Base-by-base conservation (phyloP, 2,329 filamentous ascomycete species). In the Fusarium guadeloupense region DNA sequence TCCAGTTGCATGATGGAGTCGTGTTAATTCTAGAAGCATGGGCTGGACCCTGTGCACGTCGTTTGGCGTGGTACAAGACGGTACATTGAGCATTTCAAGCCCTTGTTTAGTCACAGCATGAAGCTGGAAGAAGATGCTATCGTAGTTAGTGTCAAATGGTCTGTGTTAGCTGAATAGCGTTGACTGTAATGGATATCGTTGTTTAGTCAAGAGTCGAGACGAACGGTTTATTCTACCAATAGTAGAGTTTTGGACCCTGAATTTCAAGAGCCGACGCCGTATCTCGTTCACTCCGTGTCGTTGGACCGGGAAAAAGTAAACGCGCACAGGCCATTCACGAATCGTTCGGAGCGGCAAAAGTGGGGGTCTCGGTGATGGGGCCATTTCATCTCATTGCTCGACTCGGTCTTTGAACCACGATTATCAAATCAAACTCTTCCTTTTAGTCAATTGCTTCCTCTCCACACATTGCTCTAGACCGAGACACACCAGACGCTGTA, bases 251-350 rank as follows among this genome's bases (percentile, higher is more conserved):
- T 64, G 44, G 54, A 64, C 60, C 59, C 59, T 59, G 54, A 43
- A 59, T 42, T 52, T 58, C n/a, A 13, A 41, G n/a, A 20, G 30
- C 34, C 25, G 40, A 35, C 43, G 39, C 45, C 58, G 31, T 41
- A 21, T 40, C 38, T 54, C 46, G 9, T 25, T 9, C 34, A 34
- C 35, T 33, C 5, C 20, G 31, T n/a, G n/a, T 3, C 17, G 14
- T 51, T 25, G 33, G 48, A 12, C 38, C 58, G 62, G 62, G 47
- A 66, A 66, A 64, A 56, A 42, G 53, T 66, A 63, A 66, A 65
- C 58, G 62, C 62, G 62, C 62, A 63, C 53, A 39, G 47, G 45
- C 53, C 57, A 59, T 48, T 17, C 52, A 59, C 48, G 20, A 17
- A 17, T 38, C 28, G 37, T 30, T 49, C 23, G 28, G 35, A 46